Evolutionary conservation across 768 basidiomycete species (phyloP).

Genomic region (Amanita rimosa): DNA sequence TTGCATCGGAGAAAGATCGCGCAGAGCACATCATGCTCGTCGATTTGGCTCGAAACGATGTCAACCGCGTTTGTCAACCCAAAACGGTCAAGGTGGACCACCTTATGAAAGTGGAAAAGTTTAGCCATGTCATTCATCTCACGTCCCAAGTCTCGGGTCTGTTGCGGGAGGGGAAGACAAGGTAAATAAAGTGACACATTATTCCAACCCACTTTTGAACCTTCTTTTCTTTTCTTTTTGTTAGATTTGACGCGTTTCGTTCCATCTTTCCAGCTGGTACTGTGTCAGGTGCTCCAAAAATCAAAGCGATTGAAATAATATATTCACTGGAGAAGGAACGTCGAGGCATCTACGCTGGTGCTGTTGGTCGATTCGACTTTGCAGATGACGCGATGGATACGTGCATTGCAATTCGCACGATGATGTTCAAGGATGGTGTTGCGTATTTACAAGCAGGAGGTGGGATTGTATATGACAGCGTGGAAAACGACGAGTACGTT

Average conservation of each 20-base stretch:
- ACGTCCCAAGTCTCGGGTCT: slow-evolving; percentile 91
- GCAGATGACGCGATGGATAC: slow-evolving; percentile 93
- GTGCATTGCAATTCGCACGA: slow-evolving; percentile 97
- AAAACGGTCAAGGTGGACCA: slow-evolving; percentile 94
- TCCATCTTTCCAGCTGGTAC: slow-evolving; percentile 99
- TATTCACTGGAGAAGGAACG: slow-evolving; percentile 79
- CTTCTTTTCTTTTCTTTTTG: too few species aligned
- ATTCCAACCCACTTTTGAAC: slow-evolving; percentile 1
- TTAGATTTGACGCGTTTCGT: slow-evolving; percentile 94
- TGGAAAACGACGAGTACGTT: slow-evolving; percentile 93
- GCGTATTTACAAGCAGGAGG: slow-evolving; percentile 95
- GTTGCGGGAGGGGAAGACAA: slow-evolving; percentile 70
- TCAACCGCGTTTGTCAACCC: slow-evolving; percentile 93
- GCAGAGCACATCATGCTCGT: slow-evolving; percentile 99
- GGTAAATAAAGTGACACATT: slow-evolving; percentile 33
- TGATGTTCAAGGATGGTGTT: slow-evolving; percentile 89
- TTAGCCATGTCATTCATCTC: slow-evolving; percentile 96
- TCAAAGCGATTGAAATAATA: slow-evolving; percentile 94
- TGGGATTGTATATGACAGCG: slow-evolving; percentile 94
- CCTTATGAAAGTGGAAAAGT: slow-evolving; percentile 88
- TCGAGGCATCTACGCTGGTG: slow-evolving; percentile 93
- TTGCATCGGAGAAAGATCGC: slow-evolving; percentile 85
- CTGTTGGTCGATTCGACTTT: slow-evolving; percentile 97
- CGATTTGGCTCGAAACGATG: slow-evolving; percentile 95
- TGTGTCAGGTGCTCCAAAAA: slow-evolving; percentile 97